A percentile compares a stretch with the other conserved stretches of the same genome.
These are phyloP conservation scores for Cercospora sp. DNA, from an alignment of 2,329 filamentous ascomycete genomes.

Conservation along the genomic window DNA sequence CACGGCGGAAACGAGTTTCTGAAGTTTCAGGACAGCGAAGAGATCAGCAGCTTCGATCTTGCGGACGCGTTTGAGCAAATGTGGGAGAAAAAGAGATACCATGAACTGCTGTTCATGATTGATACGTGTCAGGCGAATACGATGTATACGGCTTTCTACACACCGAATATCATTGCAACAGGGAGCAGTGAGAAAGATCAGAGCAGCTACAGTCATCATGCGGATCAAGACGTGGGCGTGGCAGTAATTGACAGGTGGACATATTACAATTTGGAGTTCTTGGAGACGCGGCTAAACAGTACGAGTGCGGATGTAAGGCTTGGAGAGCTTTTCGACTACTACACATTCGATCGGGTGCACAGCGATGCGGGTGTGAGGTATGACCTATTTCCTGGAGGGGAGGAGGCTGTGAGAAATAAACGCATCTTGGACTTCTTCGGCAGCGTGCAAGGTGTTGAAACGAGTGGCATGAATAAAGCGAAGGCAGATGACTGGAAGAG, in stretches of 20 bases:
- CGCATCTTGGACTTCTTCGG: constrained; percentile 97
- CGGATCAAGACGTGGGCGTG: constrained; percentile 95
- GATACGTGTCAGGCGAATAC: constrained; percentile 99
- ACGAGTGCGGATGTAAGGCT: constrained; percentile 80
- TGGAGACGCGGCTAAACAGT: constrained; percentile 85
- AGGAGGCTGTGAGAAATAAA: constrained; percentile 71
- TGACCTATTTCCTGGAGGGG: constrained; percentile 88
- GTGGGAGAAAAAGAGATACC: constrained; percentile 99
- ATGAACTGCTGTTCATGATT: constrained; percentile 99
- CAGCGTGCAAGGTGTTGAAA: constrained; percentile 95
- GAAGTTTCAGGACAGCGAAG: constrained; percentile 97
- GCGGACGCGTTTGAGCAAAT: constrained; percentile 98
- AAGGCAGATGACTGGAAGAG: constrained; percentile 56
- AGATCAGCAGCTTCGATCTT: constrained; percentile 93
- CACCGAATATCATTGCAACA: constrained; percentile 95
- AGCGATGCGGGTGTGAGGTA: constrained; percentile 88
- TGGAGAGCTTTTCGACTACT: constrained; percentile 93
- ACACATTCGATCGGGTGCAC: constrained; percentile 92
- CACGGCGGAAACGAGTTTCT: constrained; percentile 97
- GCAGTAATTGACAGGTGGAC: constrained; percentile 98
- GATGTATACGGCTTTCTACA: constrained; percentile 98
- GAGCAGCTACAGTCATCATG: constrained; percentile 95
- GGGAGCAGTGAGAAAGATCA: constrained; percentile 96
- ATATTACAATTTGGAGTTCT: constrained; percentile 96
- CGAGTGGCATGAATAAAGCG: constrained; percentile 53